Evolutionary conservation across 495 filamentous ascomycete genomes (phyloP), one percentile per base, ranked within the genome.

Genomic region (Penicillium daleae): DNA sequence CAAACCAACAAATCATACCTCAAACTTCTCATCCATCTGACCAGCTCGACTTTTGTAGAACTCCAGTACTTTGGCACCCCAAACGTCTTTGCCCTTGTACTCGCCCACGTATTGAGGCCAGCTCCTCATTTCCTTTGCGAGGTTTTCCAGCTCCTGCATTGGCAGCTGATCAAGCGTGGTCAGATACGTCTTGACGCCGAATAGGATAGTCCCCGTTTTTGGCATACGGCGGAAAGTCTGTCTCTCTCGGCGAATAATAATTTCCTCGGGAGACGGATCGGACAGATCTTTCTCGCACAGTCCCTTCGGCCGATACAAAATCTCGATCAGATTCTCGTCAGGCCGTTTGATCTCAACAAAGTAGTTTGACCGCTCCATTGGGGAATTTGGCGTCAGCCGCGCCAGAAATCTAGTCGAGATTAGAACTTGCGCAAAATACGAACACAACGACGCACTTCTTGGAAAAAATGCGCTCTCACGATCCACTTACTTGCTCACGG

Each of bases 321-420:
- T 78, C 26, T 76, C 76, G 32, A 74, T 78, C 33, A 80, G 76
- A 66, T 66, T 70, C 58, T 82, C 79, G 54, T 77, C 63, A 13
- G 77, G 74, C 0, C 71, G 61, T 32, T 76, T 82, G 17, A 81
- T 74, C 68, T 85, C 81, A 6, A 85, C 71, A 61, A 85, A 85
- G 63, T 83, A 82, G 64, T 82, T 83, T 49, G 74, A 80, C 39
- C 83, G 76, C 65, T 85, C 83, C 83, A 85, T 84, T 22, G 80
- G 70, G 3, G 77, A 78, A 1, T 56, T 67, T 1, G 80, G 75
- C 3, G 76, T 80, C 5, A 85, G 72, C 21, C 80, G 79, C 39
- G 70, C 69, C 21, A 85, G 78, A 59, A 83, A 84, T 56, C 83
- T 85, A 50, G 44, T 29, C 2, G 21, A 31, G 22, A 50, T 54